These are phyloP conservation scores for Myriosclerotinia curreyana DNA, from an alignment of 2,329 filamentous ascomycete species.

Conservation along the genomic window DNA sequence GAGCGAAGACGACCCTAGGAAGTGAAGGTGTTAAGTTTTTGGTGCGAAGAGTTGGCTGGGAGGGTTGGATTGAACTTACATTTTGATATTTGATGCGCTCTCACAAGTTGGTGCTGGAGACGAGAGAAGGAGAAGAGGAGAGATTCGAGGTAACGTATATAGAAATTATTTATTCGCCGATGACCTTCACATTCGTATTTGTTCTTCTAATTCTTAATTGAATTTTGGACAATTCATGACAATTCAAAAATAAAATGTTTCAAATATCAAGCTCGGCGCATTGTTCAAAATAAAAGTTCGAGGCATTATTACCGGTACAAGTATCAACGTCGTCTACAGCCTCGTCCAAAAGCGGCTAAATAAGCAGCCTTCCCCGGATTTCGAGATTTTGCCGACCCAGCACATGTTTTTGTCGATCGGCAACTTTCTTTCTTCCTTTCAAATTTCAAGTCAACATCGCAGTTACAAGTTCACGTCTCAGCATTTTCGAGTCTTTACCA, in stretches of 20 bases:
- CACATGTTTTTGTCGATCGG: conserved; percentile 11
- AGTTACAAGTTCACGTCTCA: neutral
- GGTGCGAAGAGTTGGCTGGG: neutral
- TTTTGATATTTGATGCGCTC: conserved; percentile 6
- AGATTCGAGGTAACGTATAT: neutral
- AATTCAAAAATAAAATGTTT: neutral
- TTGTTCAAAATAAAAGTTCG: neutral
- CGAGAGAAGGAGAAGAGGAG: neutral
- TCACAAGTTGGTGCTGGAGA: neutral
- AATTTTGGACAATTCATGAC: neutral
- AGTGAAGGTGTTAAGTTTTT: neutral
- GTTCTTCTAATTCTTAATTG: neutral
- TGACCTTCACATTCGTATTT: neutral
- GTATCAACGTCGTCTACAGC: conserved; percentile 8
- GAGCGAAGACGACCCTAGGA: conserved; percentile 85
- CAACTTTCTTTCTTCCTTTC: conserved; percentile 13
- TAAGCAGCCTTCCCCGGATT: conserved; percentile 17
- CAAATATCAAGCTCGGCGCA: conserved; percentile 1
- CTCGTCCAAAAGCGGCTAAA: conserved; percentile 9
- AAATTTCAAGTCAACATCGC: conserved; percentile 7
- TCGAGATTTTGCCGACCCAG: conserved; percentile 18
- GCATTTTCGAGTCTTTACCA: neutral
- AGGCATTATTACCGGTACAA: neutral
- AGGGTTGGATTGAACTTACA: neutral
- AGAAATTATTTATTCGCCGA: neutral